A percentile compares a stretch with the other conserved stretches of the same genome.
These are phyloP conservation scores for Clarireedia hainanense DNA, from an alignment of 2,329 filamentous ascomycete species.

Conservation along the genomic window DNA sequence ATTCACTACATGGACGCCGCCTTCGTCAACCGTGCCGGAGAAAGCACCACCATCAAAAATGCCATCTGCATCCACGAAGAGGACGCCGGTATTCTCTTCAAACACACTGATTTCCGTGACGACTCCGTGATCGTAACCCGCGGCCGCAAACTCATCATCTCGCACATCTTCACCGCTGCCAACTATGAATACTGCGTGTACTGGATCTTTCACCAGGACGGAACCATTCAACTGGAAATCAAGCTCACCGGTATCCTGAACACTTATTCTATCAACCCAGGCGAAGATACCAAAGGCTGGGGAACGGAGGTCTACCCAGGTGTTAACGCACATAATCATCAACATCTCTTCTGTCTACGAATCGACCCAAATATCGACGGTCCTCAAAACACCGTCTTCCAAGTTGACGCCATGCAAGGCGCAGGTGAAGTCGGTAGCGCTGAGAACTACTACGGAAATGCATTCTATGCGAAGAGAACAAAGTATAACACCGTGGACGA, in stretches of 20 bases:
- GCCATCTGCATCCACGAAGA: slow-evolving; percentile 95
- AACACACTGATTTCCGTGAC: slow-evolving; percentile 90
- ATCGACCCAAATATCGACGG: slow-evolving; percentile 85
- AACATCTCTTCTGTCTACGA: slow-evolving; percentile 88
- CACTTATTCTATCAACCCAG: slow-evolving; percentile 74
- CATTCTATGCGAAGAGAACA: slow-evolving; percentile 79
- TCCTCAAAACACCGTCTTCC: slow-evolving; percentile 74
- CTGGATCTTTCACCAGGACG: slow-evolving; percentile 90
- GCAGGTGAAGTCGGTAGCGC: slow-evolving; percentile 68
- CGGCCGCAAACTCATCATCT: slow-evolving; percentile 76
- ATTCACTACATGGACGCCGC: slow-evolving; percentile 84
- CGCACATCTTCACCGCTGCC: slow-evolving; percentile 88
- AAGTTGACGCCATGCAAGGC: slow-evolving; percentile 66
- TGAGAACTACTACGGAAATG: slow-evolving; percentile 85
- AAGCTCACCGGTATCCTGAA: slow-evolving; percentile 89
- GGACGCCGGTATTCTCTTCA: slow-evolving; percentile 85
- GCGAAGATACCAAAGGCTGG: slow-evolving; percentile 78
- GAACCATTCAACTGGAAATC: slow-evolving; percentile 85
- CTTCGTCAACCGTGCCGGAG: slow-evolving; percentile 71
- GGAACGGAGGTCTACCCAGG: slow-evolving; percentile 85
- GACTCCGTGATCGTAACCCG: slow-evolving; percentile 81
- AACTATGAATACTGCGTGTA: slow-evolving; percentile 91
- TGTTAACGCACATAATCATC: slow-evolving; percentile 92
- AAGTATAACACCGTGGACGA: slow-evolving; percentile 64
- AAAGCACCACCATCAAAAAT: slow-evolving; percentile 78